A percentile compares a stretch with the other conserved stretches of the same genome.
Evolutionary conservation across 164 flowering plant species (phyloP).

Genomic region (Magnolia officinalis): DNA sequence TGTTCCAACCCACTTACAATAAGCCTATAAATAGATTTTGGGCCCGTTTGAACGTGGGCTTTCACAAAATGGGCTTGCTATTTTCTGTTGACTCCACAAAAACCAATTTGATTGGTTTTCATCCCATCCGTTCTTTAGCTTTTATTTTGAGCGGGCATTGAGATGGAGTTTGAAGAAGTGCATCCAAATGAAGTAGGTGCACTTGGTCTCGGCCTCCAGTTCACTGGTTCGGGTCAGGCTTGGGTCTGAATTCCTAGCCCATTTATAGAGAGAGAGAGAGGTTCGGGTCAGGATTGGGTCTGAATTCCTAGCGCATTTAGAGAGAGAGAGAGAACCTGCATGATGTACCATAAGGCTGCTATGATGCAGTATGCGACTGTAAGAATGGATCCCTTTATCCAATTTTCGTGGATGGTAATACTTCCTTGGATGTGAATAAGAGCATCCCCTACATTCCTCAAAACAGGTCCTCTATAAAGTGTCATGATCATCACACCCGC

Average conservation of each 20-base stretch:
- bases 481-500: constrained; percentile 78
- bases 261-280: neutral
- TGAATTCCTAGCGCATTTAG: neutral
- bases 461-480: constrained; percentile 57
- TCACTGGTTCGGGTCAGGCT: neutral
- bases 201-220: no score
- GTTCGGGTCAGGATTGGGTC: neutral
- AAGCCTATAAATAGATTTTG: no score
- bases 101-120: no score
- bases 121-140: no score
- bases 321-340: constrained; percentile 53
- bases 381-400: constrained; percentile 81
- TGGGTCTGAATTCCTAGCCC: neutral
- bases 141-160: no score
- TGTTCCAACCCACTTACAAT: no score
- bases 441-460: constrained; percentile 42
- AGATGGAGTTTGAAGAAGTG: no score
- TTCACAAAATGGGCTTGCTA: no score
- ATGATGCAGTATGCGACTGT: constrained; percentile 62
- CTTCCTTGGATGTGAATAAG: constrained; percentile 42
- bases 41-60: no score
- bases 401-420: constrained; percentile 38
- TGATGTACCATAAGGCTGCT: constrained; percentile 69
- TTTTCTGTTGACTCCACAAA: no score
- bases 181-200: no score